These are phyloP conservation scores for Naganishia kalamii DNA, from an alignment of 768 basidiomycete species.

Conservation along the genomic window DNA sequence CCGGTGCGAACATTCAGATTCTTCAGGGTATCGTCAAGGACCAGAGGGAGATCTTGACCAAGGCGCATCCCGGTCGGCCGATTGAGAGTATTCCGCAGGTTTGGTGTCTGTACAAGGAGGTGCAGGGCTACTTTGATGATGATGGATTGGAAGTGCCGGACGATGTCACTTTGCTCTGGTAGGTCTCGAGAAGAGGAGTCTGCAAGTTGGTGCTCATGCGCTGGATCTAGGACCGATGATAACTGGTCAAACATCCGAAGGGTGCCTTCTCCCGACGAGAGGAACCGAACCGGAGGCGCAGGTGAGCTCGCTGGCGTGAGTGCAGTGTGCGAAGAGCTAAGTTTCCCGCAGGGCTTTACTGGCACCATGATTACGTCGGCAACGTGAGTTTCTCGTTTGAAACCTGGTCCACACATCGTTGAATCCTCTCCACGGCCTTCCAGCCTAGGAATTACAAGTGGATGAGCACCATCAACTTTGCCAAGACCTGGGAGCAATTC, in stretches of 20 bases:
- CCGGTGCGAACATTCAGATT: constrained; percentile 33
- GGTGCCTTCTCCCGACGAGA: constrained; percentile 54
- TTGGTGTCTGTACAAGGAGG: constrained; percentile 59
- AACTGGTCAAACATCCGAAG: constrained; percentile 70
- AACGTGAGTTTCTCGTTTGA: too few species aligned
- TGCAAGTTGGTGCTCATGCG: constrained; percentile 23
- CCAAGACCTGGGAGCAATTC: constrained; percentile 60
- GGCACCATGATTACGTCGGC: constrained; percentile 19
- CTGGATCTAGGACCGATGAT: constrained; percentile 53
- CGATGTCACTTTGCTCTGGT: constrained; percentile 62
- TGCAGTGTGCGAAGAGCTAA: constrained; percentile 24
- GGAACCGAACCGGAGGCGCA: constrained; percentile 57
- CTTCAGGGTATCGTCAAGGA: constrained; percentile 53
- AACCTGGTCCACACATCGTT: too few species aligned
- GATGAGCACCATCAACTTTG: constrained; percentile 28
- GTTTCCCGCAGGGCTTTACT: background rate
- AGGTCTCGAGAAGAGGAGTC: background rate
- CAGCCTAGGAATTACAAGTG: constrained; percentile 59
- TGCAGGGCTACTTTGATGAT: constrained; percentile 45
- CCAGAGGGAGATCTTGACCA: constrained; percentile 58
- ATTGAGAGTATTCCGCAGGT: constrained; percentile 56
- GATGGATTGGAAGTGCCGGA: constrained; percentile 60
- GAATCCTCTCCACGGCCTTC: constrained; percentile 38
- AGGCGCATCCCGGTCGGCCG: constrained; percentile 51
- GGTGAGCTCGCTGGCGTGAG: constrained; percentile 50